These are phyloP conservation scores for Solanum commersonii DNA, from an alignment of 257 asterid genomes.

Conservation along the genomic window DNA sequence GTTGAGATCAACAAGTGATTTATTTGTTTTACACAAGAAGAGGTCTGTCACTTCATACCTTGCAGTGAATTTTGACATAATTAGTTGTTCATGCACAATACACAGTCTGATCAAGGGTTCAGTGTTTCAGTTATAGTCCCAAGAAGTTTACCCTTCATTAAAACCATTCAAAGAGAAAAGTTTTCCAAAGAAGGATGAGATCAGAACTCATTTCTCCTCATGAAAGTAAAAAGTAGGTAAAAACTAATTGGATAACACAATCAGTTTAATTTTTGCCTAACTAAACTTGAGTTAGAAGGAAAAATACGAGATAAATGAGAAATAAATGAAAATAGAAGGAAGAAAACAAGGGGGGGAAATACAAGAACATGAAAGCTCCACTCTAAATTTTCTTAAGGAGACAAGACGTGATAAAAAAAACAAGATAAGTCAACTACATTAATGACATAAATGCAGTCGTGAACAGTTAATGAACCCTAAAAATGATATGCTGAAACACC, in stretches of 20 bases:
- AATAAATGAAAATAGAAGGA: background rate
- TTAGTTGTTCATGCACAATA: background rate
- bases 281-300: background rate
- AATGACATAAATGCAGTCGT: background rate
- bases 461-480: background rate
- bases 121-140: background rate
- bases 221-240: background rate
- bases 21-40: background rate
- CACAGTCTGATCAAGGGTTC: background rate
- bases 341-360: background rate
- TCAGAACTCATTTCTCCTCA: background rate
- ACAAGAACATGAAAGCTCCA: background rate
- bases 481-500: background rate
- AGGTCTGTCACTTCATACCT: background rate
- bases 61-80: background rate
- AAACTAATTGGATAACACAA: background rate
- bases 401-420: background rate
- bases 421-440: background rate
- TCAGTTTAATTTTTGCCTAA: background rate
- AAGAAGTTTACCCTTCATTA: background rate
- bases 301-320: background rate
- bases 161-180: background rate
- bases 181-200: background rate
- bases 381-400: background rate
- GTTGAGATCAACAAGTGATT: background rate